These are phyloP conservation scores for Mucor mucedo DNA, from an alignment of 371 early-diverging fungal genomes.

Conservation along the genomic window DNA sequence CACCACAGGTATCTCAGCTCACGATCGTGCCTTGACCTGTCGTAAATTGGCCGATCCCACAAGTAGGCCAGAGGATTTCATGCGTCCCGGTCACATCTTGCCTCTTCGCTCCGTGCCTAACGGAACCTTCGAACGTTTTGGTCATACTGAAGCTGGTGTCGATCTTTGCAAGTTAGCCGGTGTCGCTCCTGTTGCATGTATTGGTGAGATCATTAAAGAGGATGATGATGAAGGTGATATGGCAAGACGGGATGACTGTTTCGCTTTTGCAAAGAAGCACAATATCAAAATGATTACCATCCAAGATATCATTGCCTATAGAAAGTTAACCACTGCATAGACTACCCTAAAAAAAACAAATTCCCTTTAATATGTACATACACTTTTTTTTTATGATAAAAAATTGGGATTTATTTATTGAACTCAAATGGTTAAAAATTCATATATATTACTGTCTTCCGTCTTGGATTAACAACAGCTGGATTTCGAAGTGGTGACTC, in stretches of 20 bases:
- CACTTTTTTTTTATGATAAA: neutral
- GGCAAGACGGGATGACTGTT: conserved; percentile 93
- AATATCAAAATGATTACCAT: conserved; percentile 89
- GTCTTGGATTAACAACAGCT: conserved; percentile 40
- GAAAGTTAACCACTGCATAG: conserved; percentile 16
- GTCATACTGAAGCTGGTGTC: conserved; percentile 95
- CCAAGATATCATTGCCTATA: conserved; percentile 80
- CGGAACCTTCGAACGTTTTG: conserved; percentile 83
- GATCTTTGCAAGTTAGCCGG: conserved; percentile 90
- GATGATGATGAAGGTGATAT: conserved; percentile 78
- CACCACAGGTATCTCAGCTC: conserved; percentile 95
- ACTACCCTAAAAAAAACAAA: neutral
- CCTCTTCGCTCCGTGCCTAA: conserved; percentile 84
- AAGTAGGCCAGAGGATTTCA: conserved; percentile 73
- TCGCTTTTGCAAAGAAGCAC: conserved; percentile 80
- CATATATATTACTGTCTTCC: conserved; percentile 30
- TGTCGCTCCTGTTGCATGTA: conserved; percentile 82
- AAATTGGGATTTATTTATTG: neutral
- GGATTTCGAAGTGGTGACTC: conserved; percentile 42
- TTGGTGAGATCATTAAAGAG: conserved; percentile 92
- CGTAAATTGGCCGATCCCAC: conserved; percentile 76
- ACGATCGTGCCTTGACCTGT: conserved; percentile 86
- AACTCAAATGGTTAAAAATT: conserved; percentile 28
- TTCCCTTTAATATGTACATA: conserved; percentile 6
- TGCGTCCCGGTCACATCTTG: conserved; percentile 93